phyloP scores from a whole-genome alignment of 805 yeast species.

The Vanderwaltozyma yarrowii region DNA sequence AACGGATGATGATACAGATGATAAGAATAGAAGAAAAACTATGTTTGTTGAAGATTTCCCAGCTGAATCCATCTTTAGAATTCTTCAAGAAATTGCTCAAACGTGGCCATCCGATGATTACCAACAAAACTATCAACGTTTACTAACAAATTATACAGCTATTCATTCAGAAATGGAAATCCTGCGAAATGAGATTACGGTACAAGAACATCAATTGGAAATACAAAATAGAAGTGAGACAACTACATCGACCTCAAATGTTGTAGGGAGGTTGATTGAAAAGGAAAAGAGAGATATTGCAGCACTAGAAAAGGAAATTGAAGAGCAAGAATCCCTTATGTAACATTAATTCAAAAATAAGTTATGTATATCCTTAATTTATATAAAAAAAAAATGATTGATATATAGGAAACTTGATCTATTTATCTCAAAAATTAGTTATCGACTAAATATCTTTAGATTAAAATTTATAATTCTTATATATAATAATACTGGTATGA shows the following conservation, averaged over 20 bases:
- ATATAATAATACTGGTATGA: too few species aligned
- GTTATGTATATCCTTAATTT: too few species aligned
- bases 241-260: conserved; percentile 8
- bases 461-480: too few species aligned
- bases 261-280: conserved; percentile 29
- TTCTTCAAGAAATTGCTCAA: conserved; percentile 26
- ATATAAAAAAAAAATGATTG: too few species aligned
- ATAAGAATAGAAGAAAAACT: conserved; percentile 21
- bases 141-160: conserved; percentile 35
- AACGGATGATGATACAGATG: conserved; percentile 15
- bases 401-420: too few species aligned
- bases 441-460: too few species aligned
- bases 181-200: conserved; percentile 16
- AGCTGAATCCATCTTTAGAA: conserved; percentile 20
- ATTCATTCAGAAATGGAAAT: conserved; percentile 31
- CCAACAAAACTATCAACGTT: conserved; percentile 33
- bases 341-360: too few species aligned
- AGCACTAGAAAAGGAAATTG: conserved; percentile 2
- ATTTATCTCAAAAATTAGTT: too few species aligned
- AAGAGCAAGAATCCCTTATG: neutral
- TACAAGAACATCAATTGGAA: conserved; percentile 23
- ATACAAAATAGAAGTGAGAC: conserved; percentile 6
- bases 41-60: conserved; percentile 32
- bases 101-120: conserved; percentile 32
- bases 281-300: conserved; percentile 4